These are phyloP conservation scores for Penicillium argentinense DNA, from an alignment of 495 filamentous ascomycete genomes.

Conservation along the genomic window DNA sequence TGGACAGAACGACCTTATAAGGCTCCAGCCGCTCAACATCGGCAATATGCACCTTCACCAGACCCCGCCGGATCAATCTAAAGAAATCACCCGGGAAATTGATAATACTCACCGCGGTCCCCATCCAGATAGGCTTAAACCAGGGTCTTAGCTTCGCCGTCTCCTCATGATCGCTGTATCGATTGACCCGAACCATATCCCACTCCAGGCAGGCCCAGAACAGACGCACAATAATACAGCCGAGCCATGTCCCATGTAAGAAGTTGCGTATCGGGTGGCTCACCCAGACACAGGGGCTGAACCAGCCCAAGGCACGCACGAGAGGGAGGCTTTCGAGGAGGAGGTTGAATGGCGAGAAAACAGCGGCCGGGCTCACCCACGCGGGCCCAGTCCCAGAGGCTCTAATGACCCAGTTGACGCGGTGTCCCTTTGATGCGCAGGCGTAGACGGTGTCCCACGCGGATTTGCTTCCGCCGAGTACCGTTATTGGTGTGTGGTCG, in stretches of 20 bases:
- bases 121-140: conserved; percentile 7
- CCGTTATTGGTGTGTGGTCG: conserved; percentile 9
- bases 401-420: conserved; percentile 9
- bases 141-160: conserved; percentile 10
- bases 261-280: conserved; percentile 9
- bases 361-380: conserved; percentile 10
- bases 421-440: conserved; percentile 10
- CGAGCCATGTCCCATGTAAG: conserved; percentile 12
- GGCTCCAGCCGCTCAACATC: conserved; percentile 11
- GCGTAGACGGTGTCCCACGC: conserved; percentile 11
- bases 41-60: conserved; percentile 11
- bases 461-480: conserved; percentile 11
- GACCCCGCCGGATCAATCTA: conserved; percentile 7
- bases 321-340: conserved; percentile 11
- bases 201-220: conserved; percentile 9
- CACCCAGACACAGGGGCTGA: conserved; percentile 7
- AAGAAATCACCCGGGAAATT: conserved; percentile 12
- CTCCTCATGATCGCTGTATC: conserved; percentile 11
- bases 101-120: conserved; percentile 10
- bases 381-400: conserved; percentile 8
- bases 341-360: conserved; percentile 10
- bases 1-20: conserved; percentile 8
- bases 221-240: conserved; percentile 9
- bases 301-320: conserved; percentile 12
- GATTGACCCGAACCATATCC: conserved; percentile 10